Evolutionary conservation across 805 yeast genomes (phyloP).

Genomic region (Saccharomycopsis amapae): DNA sequence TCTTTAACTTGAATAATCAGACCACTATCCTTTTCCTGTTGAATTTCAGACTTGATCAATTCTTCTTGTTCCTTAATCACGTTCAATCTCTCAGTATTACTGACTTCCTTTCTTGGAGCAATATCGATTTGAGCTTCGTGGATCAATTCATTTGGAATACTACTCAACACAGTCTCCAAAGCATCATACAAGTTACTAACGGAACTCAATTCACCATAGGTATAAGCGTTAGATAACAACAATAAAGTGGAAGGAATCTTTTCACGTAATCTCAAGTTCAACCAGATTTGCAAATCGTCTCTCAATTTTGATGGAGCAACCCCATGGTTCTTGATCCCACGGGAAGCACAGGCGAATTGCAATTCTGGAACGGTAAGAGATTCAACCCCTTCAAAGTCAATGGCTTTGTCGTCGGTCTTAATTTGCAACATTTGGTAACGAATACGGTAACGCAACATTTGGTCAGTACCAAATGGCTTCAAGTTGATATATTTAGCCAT

Average conservation of each 20-base stretch:
- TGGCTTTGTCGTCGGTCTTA: conserved; percentile 85
- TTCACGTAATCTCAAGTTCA: conserved; percentile 81
- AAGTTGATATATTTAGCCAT: conserved; percentile 87
- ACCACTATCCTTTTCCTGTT: conserved; percentile 59
- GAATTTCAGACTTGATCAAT: conserved; percentile 77
- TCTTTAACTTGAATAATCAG: conserved; percentile 46
- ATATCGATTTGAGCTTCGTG: conserved; percentile 92
- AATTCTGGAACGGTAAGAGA: conserved; percentile 72
- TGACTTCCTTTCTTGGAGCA: conserved; percentile 37
- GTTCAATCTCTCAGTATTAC: conserved; percentile 61
- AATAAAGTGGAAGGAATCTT: conserved; percentile 87
- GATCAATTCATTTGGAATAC: conserved; percentile 92
- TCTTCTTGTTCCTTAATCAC: conserved; percentile 76
- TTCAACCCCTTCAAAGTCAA: conserved; percentile 91
- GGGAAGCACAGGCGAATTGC: conserved; percentile 82
- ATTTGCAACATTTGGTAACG: conserved; percentile 86
- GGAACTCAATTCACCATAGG: conserved; percentile 64
- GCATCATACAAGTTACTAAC: conserved; percentile 71
- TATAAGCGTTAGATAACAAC: conserved; percentile 80
- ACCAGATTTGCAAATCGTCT: conserved; percentile 79
- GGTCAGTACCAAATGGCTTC: conserved; percentile 90
- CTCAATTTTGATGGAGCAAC: conserved; percentile 78
- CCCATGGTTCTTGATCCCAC: conserved; percentile 81
- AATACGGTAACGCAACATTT: conserved; percentile 84
- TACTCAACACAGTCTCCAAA: conserved; percentile 73